A percentile compares a stretch with the other conserved stretches of the same genome.
Conservation (phyloP, 176 grass and related monocot species). For the Avena sativa region DNA sequence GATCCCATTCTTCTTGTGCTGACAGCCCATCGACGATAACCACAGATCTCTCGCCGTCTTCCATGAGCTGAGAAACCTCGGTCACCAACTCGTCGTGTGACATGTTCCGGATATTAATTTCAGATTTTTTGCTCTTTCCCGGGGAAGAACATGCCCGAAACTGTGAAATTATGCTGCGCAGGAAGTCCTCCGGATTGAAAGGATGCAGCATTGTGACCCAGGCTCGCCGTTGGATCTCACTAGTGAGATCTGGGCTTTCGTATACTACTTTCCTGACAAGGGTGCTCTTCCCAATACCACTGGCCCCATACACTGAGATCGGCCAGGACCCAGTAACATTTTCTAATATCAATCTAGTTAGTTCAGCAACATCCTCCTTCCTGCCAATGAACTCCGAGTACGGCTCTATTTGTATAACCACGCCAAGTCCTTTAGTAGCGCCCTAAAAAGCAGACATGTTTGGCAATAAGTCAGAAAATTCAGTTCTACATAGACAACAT, state of each 20-base stretch:
- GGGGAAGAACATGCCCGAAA: neutral
- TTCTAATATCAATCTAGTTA: neutral
- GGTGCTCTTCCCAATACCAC: neutral
- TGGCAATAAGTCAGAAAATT: neutral
- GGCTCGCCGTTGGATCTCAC: neutral
- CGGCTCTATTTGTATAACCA: neutral
- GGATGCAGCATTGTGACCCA: neutral
- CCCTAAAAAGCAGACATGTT: neutral
- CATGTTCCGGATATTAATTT: neutral
- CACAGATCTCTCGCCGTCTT: neutral
- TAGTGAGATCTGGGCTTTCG: neutral
- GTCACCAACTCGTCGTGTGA: neutral
- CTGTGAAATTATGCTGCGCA: neutral
- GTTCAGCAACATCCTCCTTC: neutral
- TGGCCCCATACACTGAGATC: neutral
- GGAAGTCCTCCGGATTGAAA: neutral
- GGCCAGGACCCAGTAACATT: neutral
- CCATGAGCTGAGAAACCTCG: neutral
- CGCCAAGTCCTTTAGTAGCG: neutral
- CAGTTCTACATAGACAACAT: neutral
- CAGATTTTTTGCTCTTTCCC: neutral
- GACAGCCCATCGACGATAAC: neutral
- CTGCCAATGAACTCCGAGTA: neutral
- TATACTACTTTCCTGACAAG: neutral
- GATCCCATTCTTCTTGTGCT: neutral